Evolutionary conservation across 345 rosid species (phyloP).

Genomic region (Camelina sativa): DNA sequence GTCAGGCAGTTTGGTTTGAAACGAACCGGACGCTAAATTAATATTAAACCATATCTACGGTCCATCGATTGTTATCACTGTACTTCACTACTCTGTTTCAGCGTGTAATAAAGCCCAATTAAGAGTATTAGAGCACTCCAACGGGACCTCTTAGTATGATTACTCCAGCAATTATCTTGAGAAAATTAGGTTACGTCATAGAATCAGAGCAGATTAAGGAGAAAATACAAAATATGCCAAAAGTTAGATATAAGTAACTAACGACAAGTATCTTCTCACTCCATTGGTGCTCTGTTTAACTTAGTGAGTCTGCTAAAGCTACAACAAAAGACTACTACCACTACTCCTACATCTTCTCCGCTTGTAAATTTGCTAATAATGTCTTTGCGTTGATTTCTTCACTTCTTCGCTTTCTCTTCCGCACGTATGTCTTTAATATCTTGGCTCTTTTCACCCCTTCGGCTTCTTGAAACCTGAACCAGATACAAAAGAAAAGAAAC

Average conservation of each 20-base stretch:
- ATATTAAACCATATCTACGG: too few relatives aligned
- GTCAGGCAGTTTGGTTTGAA: too few relatives aligned
- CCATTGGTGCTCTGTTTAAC: not conserved
- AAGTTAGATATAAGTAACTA: not conserved
- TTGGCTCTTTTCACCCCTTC: not conserved
- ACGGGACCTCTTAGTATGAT: too few relatives aligned
- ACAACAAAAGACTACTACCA: not conserved
- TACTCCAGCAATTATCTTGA: too few relatives aligned
- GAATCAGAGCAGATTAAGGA: not conserved
- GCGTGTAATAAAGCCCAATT: too few relatives aligned
- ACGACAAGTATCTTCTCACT: not conserved
- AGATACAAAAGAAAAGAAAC: not conserved
- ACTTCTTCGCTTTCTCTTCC: not conserved
- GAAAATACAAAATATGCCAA: not conserved
- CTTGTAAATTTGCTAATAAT: not conserved
- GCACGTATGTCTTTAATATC: not conserved
- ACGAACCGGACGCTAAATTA: too few relatives aligned
- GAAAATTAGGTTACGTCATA: too few relatives aligned
- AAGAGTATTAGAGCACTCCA: too few relatives aligned
- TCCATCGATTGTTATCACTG: too few relatives aligned
- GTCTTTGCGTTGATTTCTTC: not conserved
- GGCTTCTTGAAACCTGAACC: constrained; percentile 1
- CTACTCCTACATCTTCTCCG: not conserved
- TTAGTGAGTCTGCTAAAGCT: not conserved
- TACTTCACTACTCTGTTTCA: too few relatives aligned